Conservation (phyloP, 2,329 filamentous ascomycete species). For the Escovopsis sp. region DNA sequence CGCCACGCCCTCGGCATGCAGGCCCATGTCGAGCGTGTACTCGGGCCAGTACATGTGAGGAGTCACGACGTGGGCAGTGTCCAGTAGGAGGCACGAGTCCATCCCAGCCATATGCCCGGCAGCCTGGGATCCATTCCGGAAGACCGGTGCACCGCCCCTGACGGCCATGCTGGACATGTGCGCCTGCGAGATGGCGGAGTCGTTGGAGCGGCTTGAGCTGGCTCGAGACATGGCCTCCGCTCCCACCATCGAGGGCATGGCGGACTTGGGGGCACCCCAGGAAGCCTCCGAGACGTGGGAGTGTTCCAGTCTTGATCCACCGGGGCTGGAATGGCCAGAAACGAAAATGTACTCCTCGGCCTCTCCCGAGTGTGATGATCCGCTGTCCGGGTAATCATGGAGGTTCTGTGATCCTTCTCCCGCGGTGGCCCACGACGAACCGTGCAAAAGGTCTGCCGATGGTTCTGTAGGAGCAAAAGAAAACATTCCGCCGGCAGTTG, state of each 20-base stretch:
- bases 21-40: conserved; percentile 29
- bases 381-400: conserved; percentile 35
- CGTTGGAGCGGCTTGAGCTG: conserved; percentile 23
- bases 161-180: conserved; percentile 34
- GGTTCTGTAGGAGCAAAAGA: conserved; percentile 46
- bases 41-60: conserved; percentile 37
- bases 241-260: conserved; percentile 17
- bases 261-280: conserved; percentile 28
- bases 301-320: conserved; percentile 31
- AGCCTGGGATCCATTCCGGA: conserved; percentile 25
- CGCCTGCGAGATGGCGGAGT: conserved; percentile 34
- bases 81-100: conserved; percentile 37
- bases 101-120: conserved; percentile 29
- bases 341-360: conserved; percentile 39
- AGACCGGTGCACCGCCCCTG: conserved; percentile 29
- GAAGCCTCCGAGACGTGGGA: conserved; percentile 31
- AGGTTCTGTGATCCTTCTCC: conserved; percentile 48
- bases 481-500: conserved; percentile 37
- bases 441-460: conserved; percentile 38
- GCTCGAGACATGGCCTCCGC: conserved; percentile 26
- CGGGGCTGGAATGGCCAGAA: conserved; percentile 40
- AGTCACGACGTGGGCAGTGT: conserved; percentile 30
- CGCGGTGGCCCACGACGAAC: conserved; percentile 41
- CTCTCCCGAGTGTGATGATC: conserved; percentile 36
- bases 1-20: conserved; percentile 27